Percentiles rank a stretch among this genome's conserved stretches.
Conservation (phyloP, 2,329 filamentous ascomycete species). For the Monilinia laxa region DNA sequence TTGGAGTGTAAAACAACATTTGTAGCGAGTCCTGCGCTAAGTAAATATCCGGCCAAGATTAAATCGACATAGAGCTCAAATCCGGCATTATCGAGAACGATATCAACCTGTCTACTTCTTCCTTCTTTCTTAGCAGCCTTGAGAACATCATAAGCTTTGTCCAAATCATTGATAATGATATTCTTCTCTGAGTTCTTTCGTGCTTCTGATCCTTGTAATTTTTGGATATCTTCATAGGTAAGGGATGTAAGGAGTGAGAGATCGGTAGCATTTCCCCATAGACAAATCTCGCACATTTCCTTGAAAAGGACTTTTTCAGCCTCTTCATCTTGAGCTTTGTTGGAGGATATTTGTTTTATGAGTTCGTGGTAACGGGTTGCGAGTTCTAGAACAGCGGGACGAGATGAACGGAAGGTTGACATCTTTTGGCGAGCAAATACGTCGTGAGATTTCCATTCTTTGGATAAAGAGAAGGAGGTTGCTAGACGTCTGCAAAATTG, state of each 20-base stretch:
- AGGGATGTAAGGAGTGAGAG: slow-evolving; percentile 86
- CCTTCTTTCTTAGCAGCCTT: slow-evolving; percentile 62
- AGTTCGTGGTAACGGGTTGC: slow-evolving; percentile 76
- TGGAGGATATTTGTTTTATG: slow-evolving; percentile 61
- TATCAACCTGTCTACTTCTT: slow-evolving; percentile 78
- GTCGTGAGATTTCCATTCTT: slow-evolving; percentile 87
- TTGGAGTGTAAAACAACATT: slow-evolving; percentile 89
- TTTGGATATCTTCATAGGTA: slow-evolving; percentile 94
- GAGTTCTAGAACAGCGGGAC: slow-evolving; percentile 79
- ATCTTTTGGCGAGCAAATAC: slow-evolving; percentile 89
- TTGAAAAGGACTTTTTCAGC: slow-evolving; percentile 77
- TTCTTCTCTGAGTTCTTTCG: slow-evolving; percentile 87
- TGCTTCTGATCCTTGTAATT: slow-evolving; percentile 85
- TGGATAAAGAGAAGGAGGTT: slow-evolving; percentile 72
- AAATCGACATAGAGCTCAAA: slow-evolving; percentile 97
- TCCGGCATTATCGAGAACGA: slow-evolving; percentile 94
- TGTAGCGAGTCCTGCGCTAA: slow-evolving; percentile 82
- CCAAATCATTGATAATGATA: slow-evolving; percentile 84
- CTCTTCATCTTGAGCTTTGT: slow-evolving; percentile 48
- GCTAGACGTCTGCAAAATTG: slow-evolving; percentile 64
- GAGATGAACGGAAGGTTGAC: slow-evolving; percentile 86
- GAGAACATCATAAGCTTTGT: slow-evolving; percentile 67
- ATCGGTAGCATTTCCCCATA: slow-evolving; percentile 97
- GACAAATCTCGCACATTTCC: slow-evolving; percentile 94
- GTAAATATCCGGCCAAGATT: slow-evolving; percentile 84